These are phyloP conservation scores for Zygnema circumcarinatum DNA, from an alignment of 139 green algal genomes.

Conservation along the genomic window DNA sequence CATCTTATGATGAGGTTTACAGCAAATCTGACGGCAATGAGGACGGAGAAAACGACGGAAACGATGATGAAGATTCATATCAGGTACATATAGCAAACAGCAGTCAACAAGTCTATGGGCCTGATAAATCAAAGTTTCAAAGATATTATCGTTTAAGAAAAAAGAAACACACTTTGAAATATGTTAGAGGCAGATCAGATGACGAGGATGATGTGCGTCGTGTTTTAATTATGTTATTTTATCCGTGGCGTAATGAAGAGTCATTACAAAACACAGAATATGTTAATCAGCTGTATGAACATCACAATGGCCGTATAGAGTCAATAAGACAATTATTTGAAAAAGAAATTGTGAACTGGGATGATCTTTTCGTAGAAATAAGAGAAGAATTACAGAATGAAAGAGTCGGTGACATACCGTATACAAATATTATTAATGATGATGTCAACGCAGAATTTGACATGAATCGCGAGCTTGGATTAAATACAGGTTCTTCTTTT, in stretches of 20 bases:
- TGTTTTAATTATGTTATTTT: neutral
- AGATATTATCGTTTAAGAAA: neutral
- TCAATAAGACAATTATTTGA: neutral
- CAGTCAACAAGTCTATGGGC: neutral
- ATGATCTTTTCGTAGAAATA: constrained; percentile 18
- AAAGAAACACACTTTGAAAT: neutral
- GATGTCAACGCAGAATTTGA: constrained; percentile 17
- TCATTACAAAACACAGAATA: neutral
- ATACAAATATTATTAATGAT: neutral
- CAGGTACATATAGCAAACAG: neutral
- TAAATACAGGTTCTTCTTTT: neutral
- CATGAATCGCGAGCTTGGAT: neutral
- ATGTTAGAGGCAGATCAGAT: neutral
- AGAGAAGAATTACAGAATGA: neutral
- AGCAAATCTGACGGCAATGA: neutral
- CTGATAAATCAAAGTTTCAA: neutral
- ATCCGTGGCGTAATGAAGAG: neutral
- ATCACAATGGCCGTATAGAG: neutral
- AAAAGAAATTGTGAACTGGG: neutral
- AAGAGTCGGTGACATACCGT: neutral
- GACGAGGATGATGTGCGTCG: neutral
- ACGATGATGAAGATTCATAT: neutral
- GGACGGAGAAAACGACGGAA: neutral
- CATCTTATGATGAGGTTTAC: constrained; percentile 1
- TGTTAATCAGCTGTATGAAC: neutral